Evolutionary conservation across 2,329 filamentous ascomycete species (phyloP).

Genomic region (Mycosphaerella sp.): DNA sequence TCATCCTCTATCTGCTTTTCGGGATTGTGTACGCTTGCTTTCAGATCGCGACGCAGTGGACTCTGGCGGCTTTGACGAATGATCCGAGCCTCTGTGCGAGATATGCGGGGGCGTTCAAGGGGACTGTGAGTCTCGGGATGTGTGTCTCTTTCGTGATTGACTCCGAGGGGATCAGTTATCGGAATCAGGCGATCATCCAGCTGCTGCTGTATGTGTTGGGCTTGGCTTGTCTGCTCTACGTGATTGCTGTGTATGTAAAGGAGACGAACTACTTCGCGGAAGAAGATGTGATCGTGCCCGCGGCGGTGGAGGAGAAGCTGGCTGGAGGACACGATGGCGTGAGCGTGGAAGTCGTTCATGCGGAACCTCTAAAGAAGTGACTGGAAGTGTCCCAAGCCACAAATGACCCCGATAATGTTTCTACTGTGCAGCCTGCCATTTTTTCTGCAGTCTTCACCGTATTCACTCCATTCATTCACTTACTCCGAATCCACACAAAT

Average conservation of each 20-base stretch:
- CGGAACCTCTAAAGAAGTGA: background rate
- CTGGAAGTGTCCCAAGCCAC: background rate
- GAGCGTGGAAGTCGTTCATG: background rate
- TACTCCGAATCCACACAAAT: too few relatives aligned
- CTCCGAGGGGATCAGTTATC: conserved; percentile 4
- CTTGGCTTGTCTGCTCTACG: conserved; percentile 4
- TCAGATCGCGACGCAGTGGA: conserved; percentile 10
- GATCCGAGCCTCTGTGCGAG: conserved; percentile 9
- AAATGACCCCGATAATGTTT: too few relatives aligned
- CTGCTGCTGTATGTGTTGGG: conserved; percentile 5
- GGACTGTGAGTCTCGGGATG: conserved; percentile 5
- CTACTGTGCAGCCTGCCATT: too few relatives aligned
- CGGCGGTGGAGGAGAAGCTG: conserved; percentile 7
- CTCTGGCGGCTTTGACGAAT: conserved; percentile 6
- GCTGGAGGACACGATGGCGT: background rate
- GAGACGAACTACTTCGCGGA: conserved; percentile 11
- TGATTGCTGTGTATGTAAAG: conserved; percentile 2
- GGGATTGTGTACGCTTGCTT: conserved; percentile 6
- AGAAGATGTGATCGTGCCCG: conserved; percentile 9
- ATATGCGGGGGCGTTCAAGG: conserved; percentile 9
- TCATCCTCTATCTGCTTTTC: conserved; percentile 15
- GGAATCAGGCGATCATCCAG: conserved; percentile 3
- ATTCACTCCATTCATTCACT: too few relatives aligned
- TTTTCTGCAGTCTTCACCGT: too few relatives aligned
- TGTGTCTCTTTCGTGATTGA: conserved; percentile 9